phyloP scores from a whole-genome alignment of 805 yeast genomes.

The Candida adriatica region DNA sequence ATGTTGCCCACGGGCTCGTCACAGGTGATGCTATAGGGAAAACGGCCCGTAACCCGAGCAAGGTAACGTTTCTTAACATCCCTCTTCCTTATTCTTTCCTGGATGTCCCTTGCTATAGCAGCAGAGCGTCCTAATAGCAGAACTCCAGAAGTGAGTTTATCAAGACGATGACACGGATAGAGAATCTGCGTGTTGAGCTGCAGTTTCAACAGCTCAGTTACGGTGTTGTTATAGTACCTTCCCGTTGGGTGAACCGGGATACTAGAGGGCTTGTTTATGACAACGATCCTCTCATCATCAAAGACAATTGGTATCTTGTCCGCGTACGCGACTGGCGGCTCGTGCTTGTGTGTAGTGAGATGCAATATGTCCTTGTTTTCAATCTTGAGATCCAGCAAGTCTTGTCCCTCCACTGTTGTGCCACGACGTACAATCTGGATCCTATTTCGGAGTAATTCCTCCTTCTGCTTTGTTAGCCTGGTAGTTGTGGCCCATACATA shows the following conservation, averaged over 20 bases:
- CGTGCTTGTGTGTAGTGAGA: slow-evolving; percentile 70
- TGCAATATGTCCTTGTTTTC: slow-evolving; percentile 21
- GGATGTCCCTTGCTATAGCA: slow-evolving; percentile 41
- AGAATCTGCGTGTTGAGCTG: slow-evolving; percentile 38
- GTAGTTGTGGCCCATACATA: too few species aligned
- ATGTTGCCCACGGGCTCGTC: slow-evolving; percentile 65
- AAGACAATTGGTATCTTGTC: slow-evolving; percentile 28
- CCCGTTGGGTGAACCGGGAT: slow-evolving; percentile 97
- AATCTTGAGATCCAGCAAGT: slow-evolving; percentile 11
- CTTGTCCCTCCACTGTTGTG: background rate
- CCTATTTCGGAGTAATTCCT: slow-evolving; percentile 7
- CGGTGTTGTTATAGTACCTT: slow-evolving; percentile 62
- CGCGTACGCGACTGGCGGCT: slow-evolving; percentile 41
- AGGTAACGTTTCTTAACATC: slow-evolving; percentile 74
- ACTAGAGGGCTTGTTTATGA: slow-evolving; percentile 89
- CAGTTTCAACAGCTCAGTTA: slow-evolving; percentile 70
- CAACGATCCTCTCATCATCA: slow-evolving; percentile 56
- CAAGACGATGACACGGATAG: slow-evolving; percentile 74
- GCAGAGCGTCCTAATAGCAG: slow-evolving; percentile 37
- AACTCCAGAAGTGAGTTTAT: slow-evolving; percentile 92
- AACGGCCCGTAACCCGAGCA: slow-evolving; percentile 77
- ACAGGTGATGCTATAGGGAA: slow-evolving; percentile 63
- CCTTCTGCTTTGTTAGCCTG: too few species aligned
- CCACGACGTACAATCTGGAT: slow-evolving; percentile 9
- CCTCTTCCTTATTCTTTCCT: slow-evolving; percentile 52